Evolutionary conservation across 1,284 basidiomycete species (phyloP).

Genomic region (Paramarasmius palmivorus): DNA sequence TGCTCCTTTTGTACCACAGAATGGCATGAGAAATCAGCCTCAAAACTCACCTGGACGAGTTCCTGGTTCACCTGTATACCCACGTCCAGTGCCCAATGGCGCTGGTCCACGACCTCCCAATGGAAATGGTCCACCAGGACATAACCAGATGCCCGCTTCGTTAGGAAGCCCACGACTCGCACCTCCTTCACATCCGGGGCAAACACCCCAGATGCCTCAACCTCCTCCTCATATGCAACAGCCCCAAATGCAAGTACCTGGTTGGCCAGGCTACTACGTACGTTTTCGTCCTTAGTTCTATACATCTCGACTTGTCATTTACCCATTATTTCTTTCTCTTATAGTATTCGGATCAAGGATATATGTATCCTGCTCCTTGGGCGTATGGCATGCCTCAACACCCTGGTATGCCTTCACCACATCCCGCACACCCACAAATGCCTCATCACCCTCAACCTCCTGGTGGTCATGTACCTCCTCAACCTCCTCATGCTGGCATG

Average conservation of each 20-base stretch:
- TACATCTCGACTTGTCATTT: not conserved
- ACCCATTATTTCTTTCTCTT: slow-evolving; percentile 19
- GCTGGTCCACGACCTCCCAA: slow-evolving; percentile 54
- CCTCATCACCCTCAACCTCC: slow-evolving; percentile 39
- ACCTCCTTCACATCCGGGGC: slow-evolving; percentile 53
- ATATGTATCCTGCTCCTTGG: slow-evolving; percentile 20
- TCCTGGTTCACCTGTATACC: slow-evolving; percentile 66
- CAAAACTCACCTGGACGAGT: slow-evolving; percentile 41
- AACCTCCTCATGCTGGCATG: slow-evolving; percentile 40
- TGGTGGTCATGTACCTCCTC: slow-evolving; percentile 19
- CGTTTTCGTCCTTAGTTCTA: slow-evolving; percentile 21
- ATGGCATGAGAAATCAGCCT: slow-evolving; percentile 28
- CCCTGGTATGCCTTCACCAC: slow-evolving; percentile 7
- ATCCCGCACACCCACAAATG: slow-evolving; percentile 38
- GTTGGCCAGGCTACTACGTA: slow-evolving; percentile 42
- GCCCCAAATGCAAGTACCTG: slow-evolving; percentile 36
- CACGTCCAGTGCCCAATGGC: slow-evolving; percentile 64
- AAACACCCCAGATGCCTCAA: slow-evolving; percentile 42
- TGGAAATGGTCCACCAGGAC: slow-evolving; percentile 49
- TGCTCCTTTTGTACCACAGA: slow-evolving; percentile 18
- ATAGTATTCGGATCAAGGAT: slow-evolving; percentile 22
- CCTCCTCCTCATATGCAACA: slow-evolving; percentile 34
- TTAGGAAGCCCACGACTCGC: slow-evolving; percentile 67
- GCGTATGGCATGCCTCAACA: slow-evolving; percentile 29
- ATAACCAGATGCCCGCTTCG: slow-evolving; percentile 45